A percentile compares a stretch with the other conserved stretches of the same genome.
Evolutionary conservation across 345 rosid species (phyloP).

Genomic region (Mangifera indica): DNA sequence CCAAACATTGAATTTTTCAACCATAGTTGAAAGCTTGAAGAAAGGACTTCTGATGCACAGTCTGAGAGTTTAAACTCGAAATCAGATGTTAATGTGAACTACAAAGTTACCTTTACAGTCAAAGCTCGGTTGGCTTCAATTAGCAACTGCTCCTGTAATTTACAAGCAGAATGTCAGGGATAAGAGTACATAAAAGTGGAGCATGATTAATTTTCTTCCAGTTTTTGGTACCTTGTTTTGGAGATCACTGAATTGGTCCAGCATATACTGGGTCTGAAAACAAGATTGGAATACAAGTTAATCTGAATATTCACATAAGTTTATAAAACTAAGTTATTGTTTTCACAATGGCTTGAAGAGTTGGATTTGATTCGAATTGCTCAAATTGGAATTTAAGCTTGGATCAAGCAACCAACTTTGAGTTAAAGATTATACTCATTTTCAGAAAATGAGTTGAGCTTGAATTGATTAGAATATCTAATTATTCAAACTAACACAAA

Average conservation of each 20-base stretch:
- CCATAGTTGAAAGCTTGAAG: background rate
- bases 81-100: background rate
- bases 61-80: background rate
- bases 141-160: slow-evolving; percentile 65
- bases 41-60: too few relatives aligned
- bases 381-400: too few relatives aligned
- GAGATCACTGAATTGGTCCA: slow-evolving; percentile 91
- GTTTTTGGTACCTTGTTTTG: slow-evolving; percentile 61
- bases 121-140: slow-evolving; percentile 87
- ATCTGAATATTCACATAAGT: too few relatives aligned
- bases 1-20: background rate
- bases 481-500: too few relatives aligned
- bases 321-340: too few relatives aligned
- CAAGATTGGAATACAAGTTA: background rate
- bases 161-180: slow-evolving; percentile 5
- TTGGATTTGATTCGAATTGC: too few relatives aligned
- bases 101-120: slow-evolving; percentile 61
- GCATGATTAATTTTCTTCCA: background rate
- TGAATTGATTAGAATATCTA: too few relatives aligned
- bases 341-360: too few relatives aligned
- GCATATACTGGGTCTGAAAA: slow-evolving; percentile 80
- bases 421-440: too few relatives aligned
- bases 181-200: background rate
- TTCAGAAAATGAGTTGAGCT: too few relatives aligned
- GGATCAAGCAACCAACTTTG: too few relatives aligned